Base-by-base conservation (phyloP, 805 yeast genomes). In the Ogataea zsoltii region DNA sequence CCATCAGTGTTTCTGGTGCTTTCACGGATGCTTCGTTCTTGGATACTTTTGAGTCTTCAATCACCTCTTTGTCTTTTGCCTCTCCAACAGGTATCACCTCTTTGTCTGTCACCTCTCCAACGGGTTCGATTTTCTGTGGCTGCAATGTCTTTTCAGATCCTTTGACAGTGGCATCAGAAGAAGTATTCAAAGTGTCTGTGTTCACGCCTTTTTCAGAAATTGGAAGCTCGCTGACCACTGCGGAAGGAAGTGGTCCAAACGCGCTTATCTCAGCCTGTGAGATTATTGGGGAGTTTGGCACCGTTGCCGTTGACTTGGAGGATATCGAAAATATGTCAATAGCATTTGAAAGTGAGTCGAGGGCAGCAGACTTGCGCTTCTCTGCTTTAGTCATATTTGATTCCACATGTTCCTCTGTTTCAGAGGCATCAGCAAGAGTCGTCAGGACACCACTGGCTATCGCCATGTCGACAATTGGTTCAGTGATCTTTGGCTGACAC, bases 271-370 rank as follows among this genome's bases (percentile, higher is more conserved):
- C 46, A 13, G 37, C 21, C 14, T 38, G 43, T 14, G 50, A 31
- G 31, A 43, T 28, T 14, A 34, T 39, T 18, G 58, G 55, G 4
- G 60, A 50, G 37, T 53, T 47, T 16, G 56, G 57, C 16, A 46
- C 28, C 6, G 54, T 53, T 12, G 44, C 35, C 3, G 48, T 41
- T 7, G 57, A 49, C 33, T 46, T 56, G 3, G 61, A 51, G 2
- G 57, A 49, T 4, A 55, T 42, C n/a, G 66, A 56, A 37, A 60
- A 50, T 18, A 56, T 41, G 33, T 65, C 69, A 37, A 65, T 56
- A 1, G 69, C 68, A 47, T 54, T 61, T 3, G 66, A 59, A 18
- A 66, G 51, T 7, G 66, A 58, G 48, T 65, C 68, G 18, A 66
- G 40, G 1, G 67, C 68, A 33, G 62, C 58, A 9, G 67, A 62